phyloP scores from a whole-genome alignment of 441 rosid genomes.

The Adansonia grandidieri region DNA sequence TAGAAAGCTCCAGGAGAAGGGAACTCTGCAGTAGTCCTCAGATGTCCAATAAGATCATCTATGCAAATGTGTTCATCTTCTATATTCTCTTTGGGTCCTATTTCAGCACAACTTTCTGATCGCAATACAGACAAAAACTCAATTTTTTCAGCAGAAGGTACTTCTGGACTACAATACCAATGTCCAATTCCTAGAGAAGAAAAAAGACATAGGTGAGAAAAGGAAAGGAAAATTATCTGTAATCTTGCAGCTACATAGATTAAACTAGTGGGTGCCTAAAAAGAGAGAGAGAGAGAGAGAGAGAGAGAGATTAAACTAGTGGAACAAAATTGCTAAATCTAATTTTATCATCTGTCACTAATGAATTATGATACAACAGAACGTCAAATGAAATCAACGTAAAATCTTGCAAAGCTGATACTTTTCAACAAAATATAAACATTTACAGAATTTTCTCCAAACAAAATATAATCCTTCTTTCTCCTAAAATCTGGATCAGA shows the following conservation, averaged over 20 bases:
- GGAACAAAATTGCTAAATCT: neutral
- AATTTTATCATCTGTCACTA: neutral
- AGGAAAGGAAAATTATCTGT: neutral
- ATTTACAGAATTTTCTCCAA: neutral
- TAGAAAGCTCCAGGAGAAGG: conserved; percentile 84
- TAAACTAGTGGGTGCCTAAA: neutral
- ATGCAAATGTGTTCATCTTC: conserved; percentile 94
- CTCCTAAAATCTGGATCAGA: conserved; percentile 11
- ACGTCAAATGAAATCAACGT: neutral
- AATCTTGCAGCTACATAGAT: neutral
- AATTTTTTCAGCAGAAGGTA: conserved; percentile 55
- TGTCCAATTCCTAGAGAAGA: conserved; percentile 65
- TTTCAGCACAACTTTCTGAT: conserved; percentile 94
- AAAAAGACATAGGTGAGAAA: conserved; percentile 12
- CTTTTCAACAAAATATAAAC: neutral
- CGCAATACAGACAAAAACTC: conserved; percentile 67
- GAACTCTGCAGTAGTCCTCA: conserved; percentile 44
- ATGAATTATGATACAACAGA: neutral
- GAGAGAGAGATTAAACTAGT: neutral
- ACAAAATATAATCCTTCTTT: neutral
- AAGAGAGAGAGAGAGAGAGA: too few species aligned
- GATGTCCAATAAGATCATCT: conserved; percentile 72
- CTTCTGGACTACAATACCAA: conserved; percentile 50
- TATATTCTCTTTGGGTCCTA: conserved; percentile 84
- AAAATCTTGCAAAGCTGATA: neutral